phyloP scores from a whole-genome alignment of 2,329 filamentous ascomycete species.

The Colletotrichum gloeosporioides region DNA sequence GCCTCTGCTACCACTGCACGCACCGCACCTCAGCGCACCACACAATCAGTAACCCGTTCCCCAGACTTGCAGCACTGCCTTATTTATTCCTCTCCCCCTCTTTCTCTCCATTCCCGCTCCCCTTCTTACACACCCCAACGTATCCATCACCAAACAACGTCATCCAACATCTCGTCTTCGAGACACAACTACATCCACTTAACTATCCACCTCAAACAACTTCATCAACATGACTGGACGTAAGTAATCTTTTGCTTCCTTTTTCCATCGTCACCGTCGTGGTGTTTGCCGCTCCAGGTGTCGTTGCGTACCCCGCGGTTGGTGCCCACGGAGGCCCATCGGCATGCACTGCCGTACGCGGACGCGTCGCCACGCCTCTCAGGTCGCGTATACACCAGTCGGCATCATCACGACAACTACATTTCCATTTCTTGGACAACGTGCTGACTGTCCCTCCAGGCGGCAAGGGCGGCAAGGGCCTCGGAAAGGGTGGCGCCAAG shows the following conservation, averaged over 20 bases:
- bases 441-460: constrained; percentile 53
- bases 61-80: constrained; percentile 17
- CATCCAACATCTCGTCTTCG: constrained; percentile 21
- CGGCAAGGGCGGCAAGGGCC: constrained; percentile 96
- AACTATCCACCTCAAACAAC: constrained; percentile 24
- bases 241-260: constrained; percentile 51
- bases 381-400: background rate
- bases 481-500: constrained; percentile 98
- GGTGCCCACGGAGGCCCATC: background rate
- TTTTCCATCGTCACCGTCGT: constrained; percentile 11
- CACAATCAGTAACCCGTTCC: constrained; percentile 25
- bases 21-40: constrained; percentile 13
- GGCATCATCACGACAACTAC: background rate
- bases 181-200: constrained; percentile 3
- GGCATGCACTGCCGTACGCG: background rate
- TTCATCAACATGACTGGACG: constrained; percentile 72
- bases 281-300: constrained; percentile 7
- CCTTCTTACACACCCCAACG: constrained; percentile 27
- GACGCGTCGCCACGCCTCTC: background rate
- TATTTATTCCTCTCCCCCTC: constrained; percentile 25
- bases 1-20: background rate
- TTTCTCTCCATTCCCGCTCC: constrained; percentile 22
- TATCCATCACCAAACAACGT: constrained; percentile 25
- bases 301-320: background rate
- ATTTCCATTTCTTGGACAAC: background rate